Conservation (phyloP, 2,329 filamentous ascomycete genomes). For the Aspergillus awamori region DNA sequence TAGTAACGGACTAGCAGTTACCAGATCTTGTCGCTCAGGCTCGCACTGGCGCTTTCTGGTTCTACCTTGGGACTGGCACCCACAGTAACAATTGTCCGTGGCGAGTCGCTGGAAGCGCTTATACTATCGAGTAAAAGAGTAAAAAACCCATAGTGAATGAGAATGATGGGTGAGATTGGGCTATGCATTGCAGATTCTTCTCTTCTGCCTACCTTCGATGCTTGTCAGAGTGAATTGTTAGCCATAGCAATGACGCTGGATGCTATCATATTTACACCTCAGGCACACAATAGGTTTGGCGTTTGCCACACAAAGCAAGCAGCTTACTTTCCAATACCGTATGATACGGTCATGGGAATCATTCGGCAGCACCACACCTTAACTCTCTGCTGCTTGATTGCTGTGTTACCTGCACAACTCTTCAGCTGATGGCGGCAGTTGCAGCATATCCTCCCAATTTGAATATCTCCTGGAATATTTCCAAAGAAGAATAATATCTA, state of each 20-base stretch:
- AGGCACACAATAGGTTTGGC: neutral
- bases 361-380: neutral
- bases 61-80: neutral
- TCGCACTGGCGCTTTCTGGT: neutral
- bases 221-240: neutral
- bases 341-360: neutral
- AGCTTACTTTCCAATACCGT: neutral
- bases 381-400: neutral
- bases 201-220: neutral
- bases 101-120: neutral
- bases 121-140: neutral
- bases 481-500: neutral
- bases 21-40: neutral
- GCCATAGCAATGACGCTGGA: neutral
- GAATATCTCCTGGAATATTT: neutral
- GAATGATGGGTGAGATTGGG: neutral
- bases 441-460: neutral
- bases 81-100: neutral
- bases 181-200: neutral
- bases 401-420: neutral
- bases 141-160: too few relatives aligned
- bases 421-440: neutral
- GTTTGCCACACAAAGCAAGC: slow-evolving; percentile 1
- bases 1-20: neutral
- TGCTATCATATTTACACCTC: neutral